Percentiles rank a stretch among this genome's conserved stretches.
Evolutionary conservation across 129 eudicot genomes (phyloP).

Genomic region (Cynara cardunculus): DNA sequence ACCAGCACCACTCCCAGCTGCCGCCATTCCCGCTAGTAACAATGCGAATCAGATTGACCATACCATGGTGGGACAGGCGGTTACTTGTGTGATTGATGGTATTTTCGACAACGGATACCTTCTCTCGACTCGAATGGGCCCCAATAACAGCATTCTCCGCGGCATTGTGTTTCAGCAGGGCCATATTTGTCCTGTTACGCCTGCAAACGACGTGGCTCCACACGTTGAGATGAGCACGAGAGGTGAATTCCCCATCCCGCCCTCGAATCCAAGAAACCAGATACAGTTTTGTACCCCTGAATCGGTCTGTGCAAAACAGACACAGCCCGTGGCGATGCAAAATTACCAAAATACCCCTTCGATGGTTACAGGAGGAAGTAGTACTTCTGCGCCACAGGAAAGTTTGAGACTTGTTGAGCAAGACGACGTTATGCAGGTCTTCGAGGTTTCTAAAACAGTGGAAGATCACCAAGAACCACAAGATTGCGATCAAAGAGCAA

Average conservation of each 20-base stretch:
- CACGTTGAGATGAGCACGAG: slow-evolving; percentile 50
- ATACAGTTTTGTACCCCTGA: slow-evolving; percentile 25
- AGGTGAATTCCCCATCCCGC: slow-evolving; percentile 47
- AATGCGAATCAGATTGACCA: slow-evolving; percentile 20
- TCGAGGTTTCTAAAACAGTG: slow-evolving; percentile 35
- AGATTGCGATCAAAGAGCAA: slow-evolving; percentile 19
- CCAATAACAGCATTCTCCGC: slow-evolving; percentile 41
- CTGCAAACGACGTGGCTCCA: slow-evolving; percentile 74
- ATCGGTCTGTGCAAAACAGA: slow-evolving; percentile 14
- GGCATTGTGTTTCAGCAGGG: slow-evolving; percentile 74
- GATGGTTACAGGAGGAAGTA: slow-evolving; percentile 25
- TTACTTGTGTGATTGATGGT: slow-evolving; percentile 72
- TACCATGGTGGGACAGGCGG: slow-evolving; percentile 51
- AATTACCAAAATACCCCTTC: slow-evolving; percentile 27
- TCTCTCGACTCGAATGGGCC: slow-evolving; percentile 54
- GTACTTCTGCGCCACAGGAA: slow-evolving; percentile 21
- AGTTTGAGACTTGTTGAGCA: slow-evolving; percentile 60
- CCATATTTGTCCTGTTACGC: slow-evolving; percentile 43
- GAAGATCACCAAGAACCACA: slow-evolving; percentile 18
- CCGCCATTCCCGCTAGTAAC: slow-evolving; percentile 12
- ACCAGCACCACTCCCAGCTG: slow-evolving; percentile 15
- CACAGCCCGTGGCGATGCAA: slow-evolving; percentile 2
- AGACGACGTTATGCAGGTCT: slow-evolving; percentile 59
- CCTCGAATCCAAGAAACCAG: slow-evolving; percentile 27
- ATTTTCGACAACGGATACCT: slow-evolving; percentile 76